A percentile compares a stretch with the other conserved stretches of the same genome.
phyloP scores from a whole-genome alignment of 805 yeast genomes.

The Teunomyces cretensis region DNA sequence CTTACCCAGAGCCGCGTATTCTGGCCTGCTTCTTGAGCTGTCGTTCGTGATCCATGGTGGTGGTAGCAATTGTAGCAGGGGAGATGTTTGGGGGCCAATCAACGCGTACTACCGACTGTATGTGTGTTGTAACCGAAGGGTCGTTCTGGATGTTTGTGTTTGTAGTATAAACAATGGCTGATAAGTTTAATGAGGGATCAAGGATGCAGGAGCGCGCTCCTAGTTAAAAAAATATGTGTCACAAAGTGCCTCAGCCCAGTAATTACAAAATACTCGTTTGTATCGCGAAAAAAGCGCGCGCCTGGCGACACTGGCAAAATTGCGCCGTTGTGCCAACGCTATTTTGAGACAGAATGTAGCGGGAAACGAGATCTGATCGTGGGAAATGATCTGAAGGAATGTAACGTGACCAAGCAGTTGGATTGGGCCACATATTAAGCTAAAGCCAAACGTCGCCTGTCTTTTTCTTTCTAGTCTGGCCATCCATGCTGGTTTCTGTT shows the following conservation, averaged over 20 bases:
- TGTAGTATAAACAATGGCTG: conserved; percentile 1
- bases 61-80: not conserved
- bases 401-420: too few species aligned
- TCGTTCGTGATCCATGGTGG: conserved; percentile 10
- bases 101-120: not conserved
- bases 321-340: too few species aligned
- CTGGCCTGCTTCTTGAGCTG: conserved; percentile 29
- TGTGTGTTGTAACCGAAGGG: not conserved
- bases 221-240: not conserved
- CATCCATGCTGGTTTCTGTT: too few species aligned
- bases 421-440: too few species aligned
- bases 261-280: too few species aligned
- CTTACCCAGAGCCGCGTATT: conserved; percentile 45
- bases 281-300: too few species aligned
- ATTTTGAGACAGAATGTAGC: too few species aligned
- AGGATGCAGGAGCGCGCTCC: not conserved
- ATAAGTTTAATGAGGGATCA: not conserved
- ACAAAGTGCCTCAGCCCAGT: not conserved
- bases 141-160: not conserved
- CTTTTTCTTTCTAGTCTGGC: too few species aligned
- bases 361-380: too few species aligned
- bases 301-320: too few species aligned
- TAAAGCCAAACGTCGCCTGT: too few species aligned
- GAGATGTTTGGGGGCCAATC: not conserved
- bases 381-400: too few species aligned